phyloP scores from a whole-genome alignment of 192 early-diverging fungal species.

The Linderina pennispora region DNA sequence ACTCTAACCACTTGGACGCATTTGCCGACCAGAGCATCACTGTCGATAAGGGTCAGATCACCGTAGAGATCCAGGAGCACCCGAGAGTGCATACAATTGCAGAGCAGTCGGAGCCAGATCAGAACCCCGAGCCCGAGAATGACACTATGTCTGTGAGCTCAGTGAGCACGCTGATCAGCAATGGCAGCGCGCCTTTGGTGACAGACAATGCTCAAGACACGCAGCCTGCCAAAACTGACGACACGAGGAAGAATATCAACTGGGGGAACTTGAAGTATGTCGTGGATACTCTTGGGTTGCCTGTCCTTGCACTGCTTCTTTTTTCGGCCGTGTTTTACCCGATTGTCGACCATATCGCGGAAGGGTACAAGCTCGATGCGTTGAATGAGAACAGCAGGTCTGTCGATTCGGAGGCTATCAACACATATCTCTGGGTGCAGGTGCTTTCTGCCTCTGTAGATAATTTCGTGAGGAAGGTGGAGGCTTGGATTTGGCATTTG shows the following conservation, averaged over 20 bases:
- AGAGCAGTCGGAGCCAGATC: slow-evolving; percentile 21
- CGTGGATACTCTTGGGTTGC: slow-evolving; percentile 4
- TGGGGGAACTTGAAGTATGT: slow-evolving; percentile 51
- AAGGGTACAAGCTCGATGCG: not conserved
- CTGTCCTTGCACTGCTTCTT: not conserved
- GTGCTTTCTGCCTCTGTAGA: not conserved
- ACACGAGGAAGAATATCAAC: not conserved
- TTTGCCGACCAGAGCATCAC: slow-evolving; percentile 17
- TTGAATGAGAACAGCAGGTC: not conserved
- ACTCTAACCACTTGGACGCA: slow-evolving; percentile 14
- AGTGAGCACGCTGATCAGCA: too few species aligned
- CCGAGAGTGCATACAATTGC: slow-evolving; percentile 24
- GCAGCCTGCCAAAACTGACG: too few species aligned
- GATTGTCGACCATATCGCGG: not conserved
- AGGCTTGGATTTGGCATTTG: too few species aligned
- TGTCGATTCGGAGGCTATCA: not conserved
- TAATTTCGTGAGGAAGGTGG: too few species aligned
- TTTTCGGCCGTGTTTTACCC: not conserved
- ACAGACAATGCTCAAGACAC: too few species aligned
- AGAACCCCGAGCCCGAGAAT: too few species aligned
- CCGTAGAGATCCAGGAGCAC: slow-evolving; percentile 40
- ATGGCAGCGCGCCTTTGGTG: too few species aligned
- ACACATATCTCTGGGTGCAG: not conserved
- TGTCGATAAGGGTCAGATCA: slow-evolving; percentile 2
- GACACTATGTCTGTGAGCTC: too few species aligned